Evolutionary conservation across 805 yeast genomes (phyloP).

Genomic region (Candida wancherniae): DNA sequence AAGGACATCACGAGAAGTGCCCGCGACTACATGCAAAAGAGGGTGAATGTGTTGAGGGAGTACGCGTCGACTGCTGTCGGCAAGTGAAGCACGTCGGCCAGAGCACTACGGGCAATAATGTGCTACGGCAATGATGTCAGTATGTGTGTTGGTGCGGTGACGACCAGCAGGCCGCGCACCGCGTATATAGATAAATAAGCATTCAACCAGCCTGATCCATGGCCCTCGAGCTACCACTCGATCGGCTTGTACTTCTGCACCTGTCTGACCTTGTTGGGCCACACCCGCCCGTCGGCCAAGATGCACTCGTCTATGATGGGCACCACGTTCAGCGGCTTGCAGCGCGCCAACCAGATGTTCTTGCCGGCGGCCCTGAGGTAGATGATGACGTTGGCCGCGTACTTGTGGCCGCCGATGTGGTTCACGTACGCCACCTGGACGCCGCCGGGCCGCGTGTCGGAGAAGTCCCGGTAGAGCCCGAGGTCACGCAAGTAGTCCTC

Average conservation of each 20-base stretch:
- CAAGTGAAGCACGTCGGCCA: no score
- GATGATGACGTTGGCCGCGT: constrained; percentile 80
- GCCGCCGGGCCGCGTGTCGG: constrained; percentile 74
- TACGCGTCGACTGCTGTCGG: no score
- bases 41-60: constrained; percentile 45
- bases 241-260: constrained; percentile 50
- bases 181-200: neutral
- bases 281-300: constrained; percentile 60
- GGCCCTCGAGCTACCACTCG: constrained; percentile 38
- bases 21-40: constrained; percentile 47
- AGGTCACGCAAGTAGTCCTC: constrained; percentile 66
- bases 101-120: no score
- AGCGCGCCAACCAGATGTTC: constrained; percentile 83
- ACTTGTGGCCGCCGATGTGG: constrained; percentile 96
- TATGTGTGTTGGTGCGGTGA: neutral
- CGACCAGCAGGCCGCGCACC: neutral
- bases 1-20: constrained; percentile 36
- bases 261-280: constrained; percentile 64
- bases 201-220: no score
- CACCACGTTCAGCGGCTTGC: constrained; percentile 69
- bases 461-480: constrained; percentile 69
- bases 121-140: no score
- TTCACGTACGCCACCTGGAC: constrained; percentile 65
- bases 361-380: constrained; percentile 64
- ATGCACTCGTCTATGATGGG: constrained; percentile 76